These are phyloP conservation scores for Suillus lakei DNA, from an alignment of 768 basidiomycete genomes.

Conservation along the genomic window DNA sequence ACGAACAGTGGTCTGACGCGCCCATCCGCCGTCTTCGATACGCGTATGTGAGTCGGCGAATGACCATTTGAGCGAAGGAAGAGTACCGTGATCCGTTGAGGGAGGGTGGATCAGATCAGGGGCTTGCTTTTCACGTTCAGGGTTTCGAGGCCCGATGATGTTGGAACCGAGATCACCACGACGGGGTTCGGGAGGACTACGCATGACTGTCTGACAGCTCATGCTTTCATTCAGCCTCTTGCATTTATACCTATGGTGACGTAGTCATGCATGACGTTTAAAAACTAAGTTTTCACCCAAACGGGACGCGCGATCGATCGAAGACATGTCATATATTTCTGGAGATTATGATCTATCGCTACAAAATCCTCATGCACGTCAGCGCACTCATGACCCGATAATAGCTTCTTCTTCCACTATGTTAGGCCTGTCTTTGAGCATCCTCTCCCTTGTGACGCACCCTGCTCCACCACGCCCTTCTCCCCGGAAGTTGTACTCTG, in stretches of 20 bases:
- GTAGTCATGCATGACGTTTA: background rate
- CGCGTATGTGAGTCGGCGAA: slow-evolving; percentile 57
- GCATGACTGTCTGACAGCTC: slow-evolving; percentile 17
- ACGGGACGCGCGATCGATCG: too few species aligned
- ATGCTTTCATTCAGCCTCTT: slow-evolving; percentile 25
- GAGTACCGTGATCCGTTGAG: slow-evolving; percentile 52
- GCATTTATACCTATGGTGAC: background rate
- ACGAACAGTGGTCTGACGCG: slow-evolving; percentile 54
- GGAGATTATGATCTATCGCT: too few species aligned
- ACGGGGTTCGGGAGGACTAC: slow-evolving; percentile 37
- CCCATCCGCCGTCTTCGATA: slow-evolving; percentile 58
- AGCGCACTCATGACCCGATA: background rate
- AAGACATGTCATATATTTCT: too few species aligned
- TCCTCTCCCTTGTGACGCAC: too few species aligned
- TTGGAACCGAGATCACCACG: slow-evolving; percentile 45
- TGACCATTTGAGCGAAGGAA: slow-evolving; percentile 49
- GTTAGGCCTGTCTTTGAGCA: background rate
- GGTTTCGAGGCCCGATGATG: slow-evolving; percentile 57
- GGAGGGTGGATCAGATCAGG: slow-evolving; percentile 53
- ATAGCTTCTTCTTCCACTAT: background rate
- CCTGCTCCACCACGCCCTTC: too few species aligned
- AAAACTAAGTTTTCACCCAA: too few species aligned
- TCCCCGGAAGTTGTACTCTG: slow-evolving; percentile 16
- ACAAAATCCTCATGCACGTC: background rate
- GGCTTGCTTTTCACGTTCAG: slow-evolving; percentile 54